A percentile compares a stretch with the other conserved stretches of the same genome.
Conservation (phyloP, 2,329 filamentous ascomycete genomes). For the Hypomyces rosellus region DNA sequence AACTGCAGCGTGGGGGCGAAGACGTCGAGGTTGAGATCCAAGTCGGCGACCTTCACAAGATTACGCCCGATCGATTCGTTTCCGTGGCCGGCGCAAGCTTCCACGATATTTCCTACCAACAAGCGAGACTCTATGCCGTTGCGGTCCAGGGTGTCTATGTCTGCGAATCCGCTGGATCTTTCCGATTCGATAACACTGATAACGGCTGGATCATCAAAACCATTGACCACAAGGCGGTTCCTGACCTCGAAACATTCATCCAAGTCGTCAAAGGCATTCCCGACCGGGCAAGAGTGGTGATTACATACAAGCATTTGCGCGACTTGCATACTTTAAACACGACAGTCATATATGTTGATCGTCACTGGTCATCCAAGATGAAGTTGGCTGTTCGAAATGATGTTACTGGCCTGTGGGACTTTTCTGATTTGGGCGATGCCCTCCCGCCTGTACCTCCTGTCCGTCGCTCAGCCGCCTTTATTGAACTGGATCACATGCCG, state of each 20-base stretch:
- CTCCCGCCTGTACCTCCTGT: conserved; percentile 67
- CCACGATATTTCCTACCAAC: conserved; percentile 94
- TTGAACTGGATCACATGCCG: conserved; percentile 80
- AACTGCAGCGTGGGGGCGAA: conserved; percentile 82
- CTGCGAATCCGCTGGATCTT: conserved; percentile 90
- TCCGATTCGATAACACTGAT: conserved; percentile 85
- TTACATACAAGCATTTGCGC: conserved; percentile 91
- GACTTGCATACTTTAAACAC: conserved; percentile 94
- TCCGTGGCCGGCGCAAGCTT: conserved; percentile 91
- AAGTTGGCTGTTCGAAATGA: conserved; percentile 88
- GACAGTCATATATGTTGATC: conserved; percentile 83
- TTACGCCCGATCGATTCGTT: conserved; percentile 93
- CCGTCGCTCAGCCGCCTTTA: conserved; percentile 78
- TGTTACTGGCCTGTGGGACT: conserved; percentile 87
- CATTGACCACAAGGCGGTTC: conserved; percentile 85
- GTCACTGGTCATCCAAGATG: conserved; percentile 96
- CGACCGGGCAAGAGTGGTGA: conserved; percentile 74
- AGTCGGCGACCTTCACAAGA: conserved; percentile 85
- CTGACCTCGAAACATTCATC: conserved; percentile 81
- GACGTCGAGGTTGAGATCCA: conserved; percentile 78
- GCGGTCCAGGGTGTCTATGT: conserved; percentile 89
- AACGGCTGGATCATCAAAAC: conserved; percentile 92
- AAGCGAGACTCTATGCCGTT: conserved; percentile 92
- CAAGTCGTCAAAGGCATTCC: conserved; percentile 86
- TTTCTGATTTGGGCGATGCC: conserved; percentile 74